phyloP scores from a whole-genome alignment of 352 stramenopile species.

The Phytophthora aleatoria region DNA sequence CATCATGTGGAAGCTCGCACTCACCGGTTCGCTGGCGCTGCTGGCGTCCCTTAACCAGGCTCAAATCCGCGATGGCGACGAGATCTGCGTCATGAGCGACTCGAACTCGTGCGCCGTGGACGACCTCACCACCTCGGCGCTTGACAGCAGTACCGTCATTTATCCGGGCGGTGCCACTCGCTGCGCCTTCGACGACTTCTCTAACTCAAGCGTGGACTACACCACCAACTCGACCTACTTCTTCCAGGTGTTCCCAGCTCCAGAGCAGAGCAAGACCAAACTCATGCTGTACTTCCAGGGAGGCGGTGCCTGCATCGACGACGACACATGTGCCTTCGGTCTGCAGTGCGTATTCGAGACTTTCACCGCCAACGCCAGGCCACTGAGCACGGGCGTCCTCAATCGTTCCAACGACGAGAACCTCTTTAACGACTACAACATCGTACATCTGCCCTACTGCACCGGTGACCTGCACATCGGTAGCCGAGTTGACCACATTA shows the following conservation, averaged over 20 bases:
- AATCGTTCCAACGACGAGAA: conserved; percentile 69
- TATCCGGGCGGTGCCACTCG: conserved; percentile 58
- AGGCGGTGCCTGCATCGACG: conserved; percentile 68
- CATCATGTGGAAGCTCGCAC: conserved; percentile 41
- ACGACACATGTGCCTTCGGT: conserved; percentile 66
- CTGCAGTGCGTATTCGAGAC: conserved; percentile 68
- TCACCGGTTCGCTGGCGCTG: conserved; percentile 36
- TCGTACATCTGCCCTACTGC: conserved; percentile 77
- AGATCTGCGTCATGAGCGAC: conserved; percentile 57
- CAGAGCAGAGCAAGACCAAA: conserved; percentile 60
- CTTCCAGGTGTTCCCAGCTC: conserved; percentile 73
- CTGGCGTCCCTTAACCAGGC: conserved; percentile 23
- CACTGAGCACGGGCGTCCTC: conserved; percentile 58
- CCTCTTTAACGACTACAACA: conserved; percentile 80
- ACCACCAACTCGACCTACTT: conserved; percentile 69
- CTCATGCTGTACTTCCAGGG: conserved; percentile 78
- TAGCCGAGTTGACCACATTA: conserved; percentile 33
- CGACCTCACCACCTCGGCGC: conserved; percentile 46
- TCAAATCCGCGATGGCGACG: conserved; percentile 51
- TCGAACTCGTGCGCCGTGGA: conserved; percentile 56
- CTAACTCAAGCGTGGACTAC: conserved; percentile 42
- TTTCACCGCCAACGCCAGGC: conserved; percentile 54
- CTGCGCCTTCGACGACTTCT: conserved; percentile 66
- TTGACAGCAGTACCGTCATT: conserved; percentile 59
- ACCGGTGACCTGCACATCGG: conserved; percentile 75